These are phyloP conservation scores for Mycena rebaudengoi DNA, from an alignment of 768 basidiomycete genomes.

Conservation along the genomic window DNA sequence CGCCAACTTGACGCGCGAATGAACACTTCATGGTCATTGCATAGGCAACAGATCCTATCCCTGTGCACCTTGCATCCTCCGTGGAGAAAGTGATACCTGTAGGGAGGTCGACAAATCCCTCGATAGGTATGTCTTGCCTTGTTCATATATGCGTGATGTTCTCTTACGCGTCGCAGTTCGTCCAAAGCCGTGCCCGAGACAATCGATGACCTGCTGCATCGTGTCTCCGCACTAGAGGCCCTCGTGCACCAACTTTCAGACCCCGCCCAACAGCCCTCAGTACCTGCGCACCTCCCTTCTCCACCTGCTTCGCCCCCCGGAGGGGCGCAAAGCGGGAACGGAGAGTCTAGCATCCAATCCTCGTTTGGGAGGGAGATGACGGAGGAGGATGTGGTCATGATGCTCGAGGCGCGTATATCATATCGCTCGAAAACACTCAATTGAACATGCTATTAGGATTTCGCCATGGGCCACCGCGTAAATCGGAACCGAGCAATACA, in stretches of 20 bases:
- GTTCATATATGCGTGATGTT: neutral
- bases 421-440: neutral
- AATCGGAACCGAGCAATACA: slow-evolving; percentile 28
- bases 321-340: neutral
- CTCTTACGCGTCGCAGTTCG: neutral
- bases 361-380: slow-evolving; percentile 28
- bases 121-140: slow-evolving; percentile 17
- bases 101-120: slow-evolving; percentile 34
- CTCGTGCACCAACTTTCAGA: slow-evolving; percentile 32
- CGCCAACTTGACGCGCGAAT: neutral
- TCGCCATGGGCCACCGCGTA: slow-evolving; percentile 22
- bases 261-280: neutral
- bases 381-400: slow-evolving; percentile 37
- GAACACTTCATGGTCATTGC: neutral
- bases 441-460: neutral
- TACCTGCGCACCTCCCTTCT: slow-evolving; percentile 12
- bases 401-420: slow-evolving; percentile 31
- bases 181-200: slow-evolving; percentile 26
- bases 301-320: slow-evolving; percentile 4
- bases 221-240: slow-evolving; percentile 33
- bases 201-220: slow-evolving; percentile 34
- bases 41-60: slow-evolving; percentile 37
- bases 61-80: slow-evolving; percentile 36
- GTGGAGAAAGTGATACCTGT: slow-evolving; percentile 35
- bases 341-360: slow-evolving; percentile 23